Base-by-base conservation (phyloP, 495 filamentous ascomycete species). In the Collariella sp. region DNA sequence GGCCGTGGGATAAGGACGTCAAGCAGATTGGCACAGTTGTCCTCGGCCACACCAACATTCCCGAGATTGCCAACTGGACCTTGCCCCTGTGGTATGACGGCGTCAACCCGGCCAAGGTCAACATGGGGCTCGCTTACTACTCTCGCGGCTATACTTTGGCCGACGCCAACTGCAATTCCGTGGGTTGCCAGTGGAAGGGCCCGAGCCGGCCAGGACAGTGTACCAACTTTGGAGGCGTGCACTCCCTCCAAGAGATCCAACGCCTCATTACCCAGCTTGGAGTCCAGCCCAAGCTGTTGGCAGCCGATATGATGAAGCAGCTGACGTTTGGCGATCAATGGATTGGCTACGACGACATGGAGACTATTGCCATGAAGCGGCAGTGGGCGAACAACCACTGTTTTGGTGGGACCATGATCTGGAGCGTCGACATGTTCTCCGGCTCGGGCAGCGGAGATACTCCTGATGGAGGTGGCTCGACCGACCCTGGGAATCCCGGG, bases 91-190 rank as follows among this genome's bases (percentile, higher is more conserved):
- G 79, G 79, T 57, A 78, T 0, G 72, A 71, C 51, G 54, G 68
- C 22, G 64, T 84, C 5, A 46, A 56, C 3, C 63, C 76, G 0
- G 23, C 38, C 0, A 69, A 78, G 51, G 62, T 83, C 2, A 52
- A 54, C 46, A 38, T 83, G 1, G 80, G 80, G 1, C 16, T 79
- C 0, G 80, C 69, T 0, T 81, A 76, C 50, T 83, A 83, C 50
- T 79, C 80, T 0, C 66, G 80, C 1, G 20, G 19, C 13, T 74
- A 67, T 52, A 58, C 46, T 1, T 55, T 69, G 0, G 22, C 46
- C 0, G 58, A 67, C 42, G 55, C 60, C 7, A 35, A 1, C 2
- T 69, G 68, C 53, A 38, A 16, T 22, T 18, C 6, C 0, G 57
- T 64, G 0, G 66, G 66, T 0, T 72, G 71, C 42, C 5, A 6